Conservation (phyloP, 495 filamentous ascomycete genomes). For the Podospora conica region DNA sequence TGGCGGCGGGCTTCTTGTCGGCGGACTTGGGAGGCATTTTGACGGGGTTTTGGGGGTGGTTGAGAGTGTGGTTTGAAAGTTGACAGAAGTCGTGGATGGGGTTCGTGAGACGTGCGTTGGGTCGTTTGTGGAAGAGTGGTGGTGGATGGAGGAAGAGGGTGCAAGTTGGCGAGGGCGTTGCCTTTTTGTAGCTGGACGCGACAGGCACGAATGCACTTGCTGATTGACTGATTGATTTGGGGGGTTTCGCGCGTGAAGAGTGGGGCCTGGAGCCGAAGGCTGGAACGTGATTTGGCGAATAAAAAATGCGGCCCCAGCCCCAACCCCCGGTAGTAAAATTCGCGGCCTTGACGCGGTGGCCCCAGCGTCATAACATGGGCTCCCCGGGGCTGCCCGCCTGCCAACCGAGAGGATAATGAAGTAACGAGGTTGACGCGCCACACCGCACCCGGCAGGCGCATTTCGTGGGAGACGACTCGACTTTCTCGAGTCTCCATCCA, state of each 20-base stretch:
- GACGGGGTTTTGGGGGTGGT: conserved; percentile 32
- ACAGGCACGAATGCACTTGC: conserved; percentile 33
- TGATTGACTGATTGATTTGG: conserved; percentile 45
- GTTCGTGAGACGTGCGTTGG: conserved; percentile 19
- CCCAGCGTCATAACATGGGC: conserved; percentile 31
- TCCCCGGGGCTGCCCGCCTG: not conserved
- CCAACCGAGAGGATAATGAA: conserved; percentile 18
- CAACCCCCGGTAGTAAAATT: conserved; percentile 12
- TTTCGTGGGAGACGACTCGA: not conserved
- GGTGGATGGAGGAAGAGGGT: conserved; percentile 35
- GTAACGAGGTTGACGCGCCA: not conserved
- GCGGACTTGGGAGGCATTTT: conserved; percentile 94
- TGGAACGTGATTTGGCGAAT: conserved; percentile 30
- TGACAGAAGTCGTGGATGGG: conserved; percentile 34
- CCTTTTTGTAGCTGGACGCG: conserved; percentile 49
- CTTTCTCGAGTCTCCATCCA: not conserved
- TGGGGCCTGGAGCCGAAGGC: conserved; percentile 13
- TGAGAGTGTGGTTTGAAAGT: conserved; percentile 26
- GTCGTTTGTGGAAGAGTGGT: conserved; percentile 39
- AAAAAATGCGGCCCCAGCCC: conserved; percentile 25
- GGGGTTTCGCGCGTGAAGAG: conserved; percentile 18
- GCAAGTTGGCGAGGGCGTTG: conserved; percentile 39
- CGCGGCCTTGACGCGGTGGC: conserved; percentile 26
- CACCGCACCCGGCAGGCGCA: not conserved
- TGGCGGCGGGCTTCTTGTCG: conserved; percentile 97